phyloP scores from a whole-genome alignment of 495 filamentous ascomycete species.

The Aspergillus sclerotiicarbonarius region DNA sequence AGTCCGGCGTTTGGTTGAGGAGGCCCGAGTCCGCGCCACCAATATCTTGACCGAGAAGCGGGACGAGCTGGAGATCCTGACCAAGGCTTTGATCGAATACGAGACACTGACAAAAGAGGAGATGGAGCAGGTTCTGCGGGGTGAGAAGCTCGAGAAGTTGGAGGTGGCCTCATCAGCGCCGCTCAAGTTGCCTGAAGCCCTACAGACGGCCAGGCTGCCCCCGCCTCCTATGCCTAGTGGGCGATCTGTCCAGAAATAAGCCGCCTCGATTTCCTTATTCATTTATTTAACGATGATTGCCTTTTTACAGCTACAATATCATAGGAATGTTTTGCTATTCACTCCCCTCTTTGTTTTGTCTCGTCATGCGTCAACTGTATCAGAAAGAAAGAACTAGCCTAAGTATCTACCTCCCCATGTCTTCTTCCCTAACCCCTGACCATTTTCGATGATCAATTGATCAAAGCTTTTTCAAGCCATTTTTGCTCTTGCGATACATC shows the following conservation, averaged over 20 bases:
- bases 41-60: constrained; percentile 67
- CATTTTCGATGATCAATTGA: background rate
- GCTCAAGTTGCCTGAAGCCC: constrained; percentile 54
- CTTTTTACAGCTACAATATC: background rate
- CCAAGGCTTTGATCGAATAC: constrained; percentile 88
- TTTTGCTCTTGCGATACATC: background rate
- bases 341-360: background rate
- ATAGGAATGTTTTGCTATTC: background rate
- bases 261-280: background rate
- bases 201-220: constrained; percentile 30
- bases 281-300: background rate
- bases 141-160: constrained; percentile 74
- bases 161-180: constrained; percentile 41
- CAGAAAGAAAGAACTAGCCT: background rate
- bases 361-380: background rate
- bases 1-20: constrained; percentile 80
- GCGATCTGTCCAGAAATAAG: constrained; percentile 22
- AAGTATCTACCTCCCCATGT: background rate
- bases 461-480: background rate
- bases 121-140: constrained; percentile 80
- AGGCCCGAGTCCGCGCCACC: constrained; percentile 70
- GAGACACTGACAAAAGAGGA: constrained; percentile 86
- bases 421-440: background rate
- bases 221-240: constrained; percentile 17
- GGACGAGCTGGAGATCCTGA: constrained; percentile 80